Evolutionary conservation across 331 rosid genomes (phyloP), one percentile per base, ranked within the genome.

Genomic region (Rhamnella rubrinervis): DNA sequence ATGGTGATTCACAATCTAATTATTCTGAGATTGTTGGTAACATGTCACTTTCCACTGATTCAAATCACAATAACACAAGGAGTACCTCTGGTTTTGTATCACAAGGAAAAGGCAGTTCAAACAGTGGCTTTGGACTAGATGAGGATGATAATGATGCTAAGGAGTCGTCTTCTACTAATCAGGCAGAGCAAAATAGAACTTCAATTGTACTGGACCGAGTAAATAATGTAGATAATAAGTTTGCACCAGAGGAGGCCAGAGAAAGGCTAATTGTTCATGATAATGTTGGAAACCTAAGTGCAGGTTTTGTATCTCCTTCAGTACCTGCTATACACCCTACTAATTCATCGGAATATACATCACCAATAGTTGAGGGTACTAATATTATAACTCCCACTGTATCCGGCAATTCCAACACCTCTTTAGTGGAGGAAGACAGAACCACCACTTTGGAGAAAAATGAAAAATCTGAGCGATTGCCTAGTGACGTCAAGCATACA

Each of bases 391-490:
- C 79, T 61, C 81, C 88, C 44, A 5, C 21, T 31, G 55, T 23
- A 40, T 60, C 81, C 59, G 76, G 31, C 12, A 20, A 64, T 63
- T 74, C 83, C 68, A 47, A 71, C 40, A 37, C 75, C 63, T 66
- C 78, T 69, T 56, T 64, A 8, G 63, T 10, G 70, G 80, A 68
- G 66, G 66, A 78, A 59, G 76, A 70, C 60, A 52, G 35, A 46
- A 75, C 28, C 7, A n/a, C 50, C 52, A 66, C 59, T 57, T 60
- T 72, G 6, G 39, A 46, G 68, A 78, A 71, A n/a, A 75, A 65
- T 21, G 69, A 79, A 61, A 86, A 59, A 6, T 59, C 87, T 56
- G 76, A 75, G 78, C 70, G 66, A 76, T 72, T 26, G 58, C 77
- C 52, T 26, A 31, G 71, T 41, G 60, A 64, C 52, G 60, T 62